Percentiles rank a stretch among this genome's conserved stretches.
phyloP scores from a whole-genome alignment of 352 stramenopile species.

The Phytophthora constricta region DNA sequence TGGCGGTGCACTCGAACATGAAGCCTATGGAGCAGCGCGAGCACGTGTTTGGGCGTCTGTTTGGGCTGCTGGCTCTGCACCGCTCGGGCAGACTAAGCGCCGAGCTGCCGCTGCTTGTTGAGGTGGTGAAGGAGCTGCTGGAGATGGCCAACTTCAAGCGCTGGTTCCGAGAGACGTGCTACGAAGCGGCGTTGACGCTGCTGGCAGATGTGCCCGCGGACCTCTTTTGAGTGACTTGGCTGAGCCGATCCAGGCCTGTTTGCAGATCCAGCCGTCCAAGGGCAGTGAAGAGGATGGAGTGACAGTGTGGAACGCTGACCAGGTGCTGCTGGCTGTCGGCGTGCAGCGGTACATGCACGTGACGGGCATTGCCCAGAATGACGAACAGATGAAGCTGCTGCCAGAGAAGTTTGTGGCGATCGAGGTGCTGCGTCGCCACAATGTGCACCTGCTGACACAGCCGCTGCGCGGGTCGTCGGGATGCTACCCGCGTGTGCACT shows the following conservation, averaged over 20 bases:
- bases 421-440: slow-evolving; percentile 61
- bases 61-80: slow-evolving; percentile 86
- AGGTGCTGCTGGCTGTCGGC: slow-evolving; percentile 78
- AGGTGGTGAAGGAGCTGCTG: slow-evolving; percentile 78
- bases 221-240: slow-evolving; percentile 55
- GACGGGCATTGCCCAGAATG: slow-evolving; percentile 43
- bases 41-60: slow-evolving; percentile 91
- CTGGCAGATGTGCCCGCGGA: slow-evolving; percentile 55
- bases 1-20: slow-evolving; percentile 85
- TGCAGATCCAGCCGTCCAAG: slow-evolving; percentile 45
- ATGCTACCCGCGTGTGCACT: slow-evolving; percentile 83
- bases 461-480: slow-evolving; percentile 71
- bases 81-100: slow-evolving; percentile 70
- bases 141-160: slow-evolving; percentile 89
- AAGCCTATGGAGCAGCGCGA: slow-evolving; percentile 94
- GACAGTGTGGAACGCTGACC: slow-evolving; percentile 71
- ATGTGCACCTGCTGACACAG: slow-evolving; percentile 65
- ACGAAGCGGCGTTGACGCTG: slow-evolving; percentile 69
- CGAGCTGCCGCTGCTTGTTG: slow-evolving; percentile 45
- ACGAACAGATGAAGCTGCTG: slow-evolving; percentile 39
- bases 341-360: slow-evolving; percentile 72
- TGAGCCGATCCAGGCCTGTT: slow-evolving; percentile 22
- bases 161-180: slow-evolving; percentile 85
- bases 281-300: slow-evolving; percentile 43
- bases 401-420: slow-evolving; percentile 49